Evolutionary conservation across 148 eudicot species (phyloP).

Genomic region (Amaranthus palmeri): DNA sequence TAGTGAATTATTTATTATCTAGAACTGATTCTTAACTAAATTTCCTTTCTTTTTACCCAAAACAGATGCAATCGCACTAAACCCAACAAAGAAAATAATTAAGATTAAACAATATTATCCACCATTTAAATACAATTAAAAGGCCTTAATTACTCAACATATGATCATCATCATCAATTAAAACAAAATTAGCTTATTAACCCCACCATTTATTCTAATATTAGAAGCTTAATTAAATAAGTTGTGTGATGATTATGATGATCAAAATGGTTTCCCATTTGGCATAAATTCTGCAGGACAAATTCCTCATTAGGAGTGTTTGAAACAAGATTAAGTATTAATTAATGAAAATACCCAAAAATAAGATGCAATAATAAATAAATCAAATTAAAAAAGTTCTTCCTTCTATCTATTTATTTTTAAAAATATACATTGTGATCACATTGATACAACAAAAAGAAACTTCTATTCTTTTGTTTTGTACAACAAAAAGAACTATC

Average conservation of each 20-base stretch:
- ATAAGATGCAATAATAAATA: not conserved
- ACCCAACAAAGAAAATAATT: not conserved
- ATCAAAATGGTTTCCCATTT: slow-evolving; percentile 6
- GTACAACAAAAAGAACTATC: slow-evolving; percentile 39
- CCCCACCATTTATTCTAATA: slow-evolving; percentile 6
- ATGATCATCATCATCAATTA: not conserved
- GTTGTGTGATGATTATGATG: not conserved
- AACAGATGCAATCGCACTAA: not conserved
- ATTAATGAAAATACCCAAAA: too few species aligned
- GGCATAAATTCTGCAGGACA: not conserved
- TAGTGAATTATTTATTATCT: not conserved
- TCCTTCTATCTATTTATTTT: slow-evolving; percentile 7
- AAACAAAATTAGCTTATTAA: not conserved
- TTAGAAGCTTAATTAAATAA: not conserved
- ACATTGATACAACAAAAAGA: slow-evolving; percentile 10
- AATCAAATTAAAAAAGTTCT: not conserved
- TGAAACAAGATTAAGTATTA: not conserved
- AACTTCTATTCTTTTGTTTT: slow-evolving; percentile 20
- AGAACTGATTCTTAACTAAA: not conserved
- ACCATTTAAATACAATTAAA: not conserved
- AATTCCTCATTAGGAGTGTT: not conserved
- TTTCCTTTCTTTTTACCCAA: not conserved
- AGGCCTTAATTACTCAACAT: not conserved
- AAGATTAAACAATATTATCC: slow-evolving; percentile 2
- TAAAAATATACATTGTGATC: slow-evolving; percentile 12